Evolutionary conservation across 2,329 filamentous ascomycete species (phyloP).

Genomic region (Zymoseptoria passerinii): DNA sequence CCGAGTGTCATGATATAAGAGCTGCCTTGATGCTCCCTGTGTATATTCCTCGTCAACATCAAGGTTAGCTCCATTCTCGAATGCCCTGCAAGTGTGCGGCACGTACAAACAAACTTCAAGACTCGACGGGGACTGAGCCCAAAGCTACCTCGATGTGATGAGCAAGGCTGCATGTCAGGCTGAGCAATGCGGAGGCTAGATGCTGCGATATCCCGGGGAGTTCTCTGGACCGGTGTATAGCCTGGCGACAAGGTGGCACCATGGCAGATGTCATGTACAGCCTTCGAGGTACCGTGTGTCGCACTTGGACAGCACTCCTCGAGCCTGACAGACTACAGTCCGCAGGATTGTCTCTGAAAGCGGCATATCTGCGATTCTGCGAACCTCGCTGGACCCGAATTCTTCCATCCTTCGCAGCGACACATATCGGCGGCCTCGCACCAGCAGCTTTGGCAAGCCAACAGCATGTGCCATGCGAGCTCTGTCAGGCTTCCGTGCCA

Average conservation of each 20-base stretch:
- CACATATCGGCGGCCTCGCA: background rate
- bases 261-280: background rate
- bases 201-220: background rate
- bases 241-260: background rate
- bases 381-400: background rate
- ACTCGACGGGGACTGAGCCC: background rate
- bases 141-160: background rate
- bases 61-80: background rate
- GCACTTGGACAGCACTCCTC: background rate
- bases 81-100: background rate
- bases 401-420: background rate
- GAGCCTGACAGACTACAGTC: background rate
- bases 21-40: background rate
- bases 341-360: background rate
- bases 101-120: background rate
- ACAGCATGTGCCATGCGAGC: background rate
- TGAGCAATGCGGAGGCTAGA: background rate
- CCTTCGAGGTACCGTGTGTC: background rate
- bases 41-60: background rate
- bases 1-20: background rate
- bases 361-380: background rate
- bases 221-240: background rate
- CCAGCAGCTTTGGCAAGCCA: background rate
- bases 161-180: background rate
- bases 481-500: background rate